Evolutionary conservation across 208 protist genomes (phyloP).

Genomic region (Leishmania mexicana): DNA sequence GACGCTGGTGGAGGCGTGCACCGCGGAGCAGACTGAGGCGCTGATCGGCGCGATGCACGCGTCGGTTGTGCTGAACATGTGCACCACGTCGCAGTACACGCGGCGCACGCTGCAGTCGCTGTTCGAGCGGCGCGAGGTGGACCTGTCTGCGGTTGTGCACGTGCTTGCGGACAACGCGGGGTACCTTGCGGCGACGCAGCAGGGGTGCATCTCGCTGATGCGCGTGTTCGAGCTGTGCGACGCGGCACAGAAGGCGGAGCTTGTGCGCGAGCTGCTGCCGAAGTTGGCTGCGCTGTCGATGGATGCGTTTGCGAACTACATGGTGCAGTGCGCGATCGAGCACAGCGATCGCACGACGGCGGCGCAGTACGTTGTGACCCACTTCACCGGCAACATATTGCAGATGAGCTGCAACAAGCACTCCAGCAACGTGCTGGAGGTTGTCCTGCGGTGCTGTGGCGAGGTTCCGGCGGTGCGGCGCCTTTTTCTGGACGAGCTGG

Average conservation of each 20-base stretch:
- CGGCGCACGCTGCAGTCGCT: conserved; percentile 73
- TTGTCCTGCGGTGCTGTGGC: conserved; percentile 65
- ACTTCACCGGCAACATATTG: conserved; percentile 64
- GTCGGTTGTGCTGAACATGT: conserved; percentile 79
- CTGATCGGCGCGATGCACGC: conserved; percentile 66
- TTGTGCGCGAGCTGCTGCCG: conserved; percentile 68
- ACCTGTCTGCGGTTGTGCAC: conserved; percentile 61
- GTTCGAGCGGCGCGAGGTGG: conserved; percentile 67
- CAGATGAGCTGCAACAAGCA: conserved; percentile 82
- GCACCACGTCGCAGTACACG: conserved; percentile 81
- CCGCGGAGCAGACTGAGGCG: conserved; percentile 45
- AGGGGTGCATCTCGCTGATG: conserved; percentile 90
- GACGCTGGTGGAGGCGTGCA: conserved; percentile 52
- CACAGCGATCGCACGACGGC: conserved; percentile 62
- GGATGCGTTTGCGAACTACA: conserved; percentile 90
- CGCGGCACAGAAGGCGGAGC: conserved; percentile 47
- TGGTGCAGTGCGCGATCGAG: conserved; percentile 88
- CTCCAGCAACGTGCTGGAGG: conserved; percentile 80
- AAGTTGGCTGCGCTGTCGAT: conserved; percentile 69
- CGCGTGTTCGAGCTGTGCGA: conserved; percentile 80
- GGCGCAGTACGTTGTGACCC: conserved; percentile 57
- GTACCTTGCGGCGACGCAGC: conserved; percentile 85
- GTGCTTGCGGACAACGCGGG: conserved; percentile 65
- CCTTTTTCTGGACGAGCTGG: conserved; percentile 82
- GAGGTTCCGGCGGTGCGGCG: conserved; percentile 63